Conservation (phyloP, 2,329 filamentous ascomycete genomes). For the Diaporthe eres region DNA sequence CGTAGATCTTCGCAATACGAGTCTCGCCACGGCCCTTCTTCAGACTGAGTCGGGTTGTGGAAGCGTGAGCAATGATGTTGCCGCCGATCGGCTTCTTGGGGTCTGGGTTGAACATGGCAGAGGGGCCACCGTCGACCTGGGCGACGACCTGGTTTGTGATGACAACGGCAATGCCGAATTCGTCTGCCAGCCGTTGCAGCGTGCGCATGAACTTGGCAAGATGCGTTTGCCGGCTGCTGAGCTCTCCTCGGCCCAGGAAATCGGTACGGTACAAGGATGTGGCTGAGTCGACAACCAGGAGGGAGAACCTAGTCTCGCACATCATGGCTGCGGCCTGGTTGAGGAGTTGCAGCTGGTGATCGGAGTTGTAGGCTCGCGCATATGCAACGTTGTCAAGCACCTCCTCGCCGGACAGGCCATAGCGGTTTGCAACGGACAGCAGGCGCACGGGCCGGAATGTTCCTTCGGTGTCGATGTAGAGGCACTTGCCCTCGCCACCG, state of each 20-base stretch:
- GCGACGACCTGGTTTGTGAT: conserved; percentile 99
- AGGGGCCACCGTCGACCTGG: conserved; percentile 96
- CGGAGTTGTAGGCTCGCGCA: conserved; percentile 97
- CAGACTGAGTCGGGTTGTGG: conserved; percentile 92
- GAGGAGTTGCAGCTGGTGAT: conserved; percentile 94
- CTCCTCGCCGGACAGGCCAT: conserved; percentile 95
- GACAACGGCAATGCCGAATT: conserved; percentile 97
- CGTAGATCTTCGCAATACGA: conserved; percentile 98
- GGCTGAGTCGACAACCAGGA: conserved; percentile 95
- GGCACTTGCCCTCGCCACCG: conserved; percentile 96
- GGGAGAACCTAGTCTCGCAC: conserved; percentile 97
- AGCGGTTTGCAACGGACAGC: conserved; percentile 92
- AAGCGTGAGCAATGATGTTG: conserved; percentile 98
- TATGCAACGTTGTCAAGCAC: conserved; percentile 99
- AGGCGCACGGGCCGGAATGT: conserved; percentile 95
- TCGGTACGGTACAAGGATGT: conserved; percentile 97
- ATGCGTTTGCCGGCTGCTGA: conserved; percentile 93
- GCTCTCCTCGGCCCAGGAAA: conserved; percentile 95
- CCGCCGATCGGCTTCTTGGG: conserved; percentile 99
- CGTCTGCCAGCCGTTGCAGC: conserved; percentile 81
- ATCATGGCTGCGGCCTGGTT: conserved; percentile 98
- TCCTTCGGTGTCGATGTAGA: conserved; percentile 98
- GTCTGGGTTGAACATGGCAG: conserved; percentile 97
- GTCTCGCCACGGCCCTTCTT: conserved; percentile 98
- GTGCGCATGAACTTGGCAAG: conserved; percentile 91